These are phyloP conservation scores for Calonectria honghensis DNA, from an alignment of 2,329 filamentous ascomycete genomes.

Conservation along the genomic window DNA sequence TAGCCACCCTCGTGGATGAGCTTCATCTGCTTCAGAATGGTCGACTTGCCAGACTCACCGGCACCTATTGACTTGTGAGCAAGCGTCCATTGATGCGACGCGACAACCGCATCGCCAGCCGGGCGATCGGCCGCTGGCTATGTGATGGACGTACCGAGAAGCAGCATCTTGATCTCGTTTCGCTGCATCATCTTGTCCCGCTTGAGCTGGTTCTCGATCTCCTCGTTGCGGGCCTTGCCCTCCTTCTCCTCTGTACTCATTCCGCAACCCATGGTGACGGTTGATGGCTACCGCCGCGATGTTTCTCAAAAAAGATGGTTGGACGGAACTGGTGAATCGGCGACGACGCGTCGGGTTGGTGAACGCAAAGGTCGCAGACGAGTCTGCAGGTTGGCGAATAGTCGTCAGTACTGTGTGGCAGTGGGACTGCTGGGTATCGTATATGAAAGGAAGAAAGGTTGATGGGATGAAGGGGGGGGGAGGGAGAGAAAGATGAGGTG, in stretches of 20 bases:
- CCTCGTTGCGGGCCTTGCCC: constrained; percentile 99
- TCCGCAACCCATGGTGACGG: constrained; percentile 96
- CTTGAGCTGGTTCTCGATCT: constrained; percentile 99
- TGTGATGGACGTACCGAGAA: constrained; percentile 81
- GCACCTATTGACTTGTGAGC: constrained; percentile 78
- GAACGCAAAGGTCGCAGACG: constrained; percentile 46
- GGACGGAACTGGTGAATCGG: constrained; percentile 38
- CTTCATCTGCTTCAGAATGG: constrained; percentile 99
- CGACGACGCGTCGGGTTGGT: constrained; percentile 47
- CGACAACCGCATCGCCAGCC: neutral
- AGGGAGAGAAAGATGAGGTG: constrained; percentile 49
- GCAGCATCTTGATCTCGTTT: constrained; percentile 99
- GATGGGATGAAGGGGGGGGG: constrained; percentile 45
- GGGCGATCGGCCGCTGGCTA: neutral
- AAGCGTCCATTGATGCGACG: constrained; percentile 5
- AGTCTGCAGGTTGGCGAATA: constrained; percentile 43
- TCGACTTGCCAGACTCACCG: constrained; percentile 96
- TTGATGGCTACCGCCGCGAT: constrained; percentile 50
- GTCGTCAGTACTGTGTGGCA: constrained; percentile 44
- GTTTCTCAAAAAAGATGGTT: constrained; percentile 38
- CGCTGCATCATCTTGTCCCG: constrained; percentile 98
- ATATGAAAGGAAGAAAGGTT: constrained; percentile 47
- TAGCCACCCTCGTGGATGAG: constrained; percentile 99
- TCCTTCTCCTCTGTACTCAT: constrained; percentile 99
- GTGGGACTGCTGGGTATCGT: constrained; percentile 47